A percentile compares a stretch with the other conserved stretches of the same genome.
Conservation (phyloP, 768 basidiomycete genomes). For the Mrakia frigida region DNA sequence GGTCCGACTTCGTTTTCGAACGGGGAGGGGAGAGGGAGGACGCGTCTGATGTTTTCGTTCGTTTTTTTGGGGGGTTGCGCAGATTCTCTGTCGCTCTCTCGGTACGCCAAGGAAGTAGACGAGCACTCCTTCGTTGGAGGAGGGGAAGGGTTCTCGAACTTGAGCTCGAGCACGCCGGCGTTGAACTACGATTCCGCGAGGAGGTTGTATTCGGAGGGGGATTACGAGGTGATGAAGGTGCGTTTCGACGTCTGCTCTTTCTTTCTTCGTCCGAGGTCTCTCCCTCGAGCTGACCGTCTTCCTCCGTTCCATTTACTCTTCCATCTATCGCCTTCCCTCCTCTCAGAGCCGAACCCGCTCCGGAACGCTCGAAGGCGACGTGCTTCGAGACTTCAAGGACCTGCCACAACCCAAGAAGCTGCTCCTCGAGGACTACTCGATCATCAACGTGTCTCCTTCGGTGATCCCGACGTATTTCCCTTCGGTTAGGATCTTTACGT, state of each 20-base stretch:
- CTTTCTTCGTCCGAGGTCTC: not conserved
- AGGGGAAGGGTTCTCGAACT: too few relatives aligned
- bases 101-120: slow-evolving; percentile 7
- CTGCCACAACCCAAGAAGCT: slow-evolving; percentile 49
- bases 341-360: slow-evolving; percentile 36
- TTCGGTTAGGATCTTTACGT: slow-evolving; percentile 70
- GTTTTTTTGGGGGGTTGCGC: too few relatives aligned
- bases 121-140: slow-evolving; percentile 8
- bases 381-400: slow-evolving; percentile 61
- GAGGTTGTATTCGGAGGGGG: not conserved
- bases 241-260: not conserved
- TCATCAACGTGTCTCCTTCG: slow-evolving; percentile 73
- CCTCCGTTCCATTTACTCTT: not conserved
- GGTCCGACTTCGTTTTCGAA: not conserved
- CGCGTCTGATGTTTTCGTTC: not conserved
- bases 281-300: not conserved
- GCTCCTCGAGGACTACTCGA: slow-evolving; percentile 62
- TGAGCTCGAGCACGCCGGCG: not conserved
- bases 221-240: slow-evolving; percentile 8
- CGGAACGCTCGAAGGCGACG: slow-evolving; percentile 53
- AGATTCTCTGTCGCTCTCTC: not conserved
- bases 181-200: not conserved
- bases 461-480: slow-evolving; percentile 86
- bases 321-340: not conserved
- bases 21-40: not conserved